Conservation (phyloP, 2,329 filamentous ascomycete species). For the Fusarium sp. region DNA sequence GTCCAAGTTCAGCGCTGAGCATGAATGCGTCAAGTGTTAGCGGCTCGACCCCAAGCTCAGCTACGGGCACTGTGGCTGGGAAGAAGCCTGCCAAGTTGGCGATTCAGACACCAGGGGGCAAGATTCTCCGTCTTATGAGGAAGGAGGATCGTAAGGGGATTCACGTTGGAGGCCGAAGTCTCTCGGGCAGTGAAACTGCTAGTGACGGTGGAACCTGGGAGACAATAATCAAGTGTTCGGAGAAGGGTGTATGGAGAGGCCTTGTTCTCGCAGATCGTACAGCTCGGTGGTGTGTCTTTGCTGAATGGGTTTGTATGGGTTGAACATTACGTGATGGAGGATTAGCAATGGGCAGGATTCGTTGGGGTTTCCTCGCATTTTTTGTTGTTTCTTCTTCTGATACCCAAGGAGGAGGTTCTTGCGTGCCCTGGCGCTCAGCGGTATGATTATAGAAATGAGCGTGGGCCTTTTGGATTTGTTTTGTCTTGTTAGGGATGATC, state of each 20-base stretch:
- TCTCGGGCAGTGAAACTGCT: conserved; percentile 64
- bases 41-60: conserved; percentile 68
- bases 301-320: conserved; percentile 78
- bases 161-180: conserved; percentile 59
- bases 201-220: conserved; percentile 85
- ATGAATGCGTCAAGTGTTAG: conserved; percentile 70
- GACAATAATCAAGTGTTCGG: conserved; percentile 90
- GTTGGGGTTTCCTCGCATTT: conserved; percentile 41
- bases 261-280: conserved; percentile 86
- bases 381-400: conserved; percentile 37
- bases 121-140: conserved; percentile 88
- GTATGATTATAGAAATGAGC: conserved; percentile 31
- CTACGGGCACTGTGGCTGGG: conserved; percentile 64
- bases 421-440: conserved; percentile 44
- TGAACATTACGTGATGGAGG: conserved; percentile 32
- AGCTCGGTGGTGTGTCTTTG: conserved; percentile 92
- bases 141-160: conserved; percentile 77
- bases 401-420: conserved; percentile 43
- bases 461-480: conserved; percentile 29
- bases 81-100: conserved; percentile 95
- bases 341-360: conserved; percentile 16
- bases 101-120: conserved; percentile 92
- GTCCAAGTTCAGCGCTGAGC: conserved; percentile 74
- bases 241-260: conserved; percentile 83
- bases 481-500: conserved; percentile 21